These are phyloP conservation scores for Cnidoscolus chayamansa DNA, from an alignment of 441 rosid species.

Conservation along the genomic window DNA sequence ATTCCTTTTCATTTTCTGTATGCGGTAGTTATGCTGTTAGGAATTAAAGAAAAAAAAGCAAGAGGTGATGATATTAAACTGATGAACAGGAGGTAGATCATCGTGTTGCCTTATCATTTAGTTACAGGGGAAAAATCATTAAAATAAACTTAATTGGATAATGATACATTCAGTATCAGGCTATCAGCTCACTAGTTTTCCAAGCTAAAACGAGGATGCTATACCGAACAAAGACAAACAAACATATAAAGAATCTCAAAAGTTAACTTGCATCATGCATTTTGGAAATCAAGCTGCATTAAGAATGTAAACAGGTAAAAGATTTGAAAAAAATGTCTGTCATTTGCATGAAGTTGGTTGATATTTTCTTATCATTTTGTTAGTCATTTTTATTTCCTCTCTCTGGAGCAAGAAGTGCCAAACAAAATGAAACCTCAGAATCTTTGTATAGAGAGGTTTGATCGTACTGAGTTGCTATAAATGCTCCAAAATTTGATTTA, in stretches of 20 bases:
- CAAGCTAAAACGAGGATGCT: background rate
- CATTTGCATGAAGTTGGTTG: background rate
- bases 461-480: background rate
- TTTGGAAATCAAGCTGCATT: background rate
- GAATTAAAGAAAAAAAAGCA: background rate
- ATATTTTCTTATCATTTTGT: background rate
- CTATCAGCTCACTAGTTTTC: background rate
- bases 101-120: background rate
- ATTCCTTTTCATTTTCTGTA: background rate
- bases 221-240: background rate
- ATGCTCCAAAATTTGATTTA: background rate
- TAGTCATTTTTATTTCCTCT: background rate
- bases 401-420: background rate
- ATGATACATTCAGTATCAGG: background rate
- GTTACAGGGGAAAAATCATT: background rate
- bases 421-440: background rate
- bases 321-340: background rate
- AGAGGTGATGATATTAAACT: background rate
- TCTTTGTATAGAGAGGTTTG: background rate
- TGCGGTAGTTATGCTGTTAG: background rate
- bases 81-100: background rate
- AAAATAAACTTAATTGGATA: background rate
- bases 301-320: background rate
- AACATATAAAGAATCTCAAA: background rate
- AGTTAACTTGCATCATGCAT: background rate